Conservation (phyloP, 768 basidiomycete genomes). For the Podaxis pistillaris region DNA sequence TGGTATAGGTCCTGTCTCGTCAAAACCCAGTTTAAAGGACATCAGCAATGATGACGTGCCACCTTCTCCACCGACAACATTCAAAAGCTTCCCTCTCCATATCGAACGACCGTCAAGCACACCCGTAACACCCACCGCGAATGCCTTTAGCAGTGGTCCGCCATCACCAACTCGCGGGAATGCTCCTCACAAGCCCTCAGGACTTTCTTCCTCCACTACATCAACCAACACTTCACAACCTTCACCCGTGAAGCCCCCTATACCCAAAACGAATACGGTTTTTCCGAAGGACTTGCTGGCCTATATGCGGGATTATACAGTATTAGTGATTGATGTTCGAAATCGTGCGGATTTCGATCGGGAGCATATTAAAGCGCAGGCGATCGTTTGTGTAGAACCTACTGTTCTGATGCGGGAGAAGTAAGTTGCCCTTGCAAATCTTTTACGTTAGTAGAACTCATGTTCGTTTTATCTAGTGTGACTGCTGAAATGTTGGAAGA, state of each 20-base stretch:
- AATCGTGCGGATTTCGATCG: constrained; percentile 71
- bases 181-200: constrained; percentile 29
- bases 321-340: constrained; percentile 84
- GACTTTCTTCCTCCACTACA: constrained; percentile 31
- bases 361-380: constrained; percentile 66
- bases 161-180: constrained; percentile 46
- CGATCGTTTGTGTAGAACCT: constrained; percentile 85
- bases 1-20: constrained; percentile 29
- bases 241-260: constrained; percentile 26
- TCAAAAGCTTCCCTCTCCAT: constrained; percentile 39
- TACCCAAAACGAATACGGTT: constrained; percentile 61
- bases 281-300: constrained; percentile 56
- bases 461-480: constrained; percentile 43
- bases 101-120: constrained; percentile 68
- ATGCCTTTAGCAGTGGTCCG: constrained; percentile 60
- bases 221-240: constrained; percentile 29
- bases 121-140: constrained; percentile 57
- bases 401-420: constrained; percentile 63
- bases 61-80: constrained; percentile 27
- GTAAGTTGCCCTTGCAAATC: constrained; percentile 41
- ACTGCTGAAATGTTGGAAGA: constrained; percentile 69
- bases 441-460: constrained; percentile 8
- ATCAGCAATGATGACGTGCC: constrained; percentile 26
- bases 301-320: constrained; percentile 56
- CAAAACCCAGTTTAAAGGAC: constrained; percentile 22